These are phyloP conservation scores for Suhomyces sp. DNA, from an alignment of 805 yeast species.

Conservation along the genomic window DNA sequence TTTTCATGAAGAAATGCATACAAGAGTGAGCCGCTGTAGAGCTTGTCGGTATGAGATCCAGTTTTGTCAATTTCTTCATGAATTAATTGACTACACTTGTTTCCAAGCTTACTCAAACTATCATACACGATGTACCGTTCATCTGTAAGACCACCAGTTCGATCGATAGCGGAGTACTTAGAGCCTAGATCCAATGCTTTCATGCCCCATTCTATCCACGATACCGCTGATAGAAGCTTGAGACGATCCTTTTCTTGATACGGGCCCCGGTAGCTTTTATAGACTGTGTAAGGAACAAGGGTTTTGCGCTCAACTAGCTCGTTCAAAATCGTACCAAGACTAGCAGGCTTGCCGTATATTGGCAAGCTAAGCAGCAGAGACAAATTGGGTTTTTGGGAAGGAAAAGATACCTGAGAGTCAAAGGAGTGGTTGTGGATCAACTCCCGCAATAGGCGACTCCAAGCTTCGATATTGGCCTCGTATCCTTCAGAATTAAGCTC, in stretches of 20 bases:
- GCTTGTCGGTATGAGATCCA: constrained; percentile 14
- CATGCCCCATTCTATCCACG: constrained; percentile 15
- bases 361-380: constrained; percentile 22
- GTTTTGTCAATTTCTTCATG: constrained; percentile 5
- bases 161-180: neutral
- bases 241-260: neutral
- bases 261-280: neutral
- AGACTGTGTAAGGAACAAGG: constrained; percentile 19
- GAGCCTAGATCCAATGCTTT: neutral
- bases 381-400: constrained; percentile 14
- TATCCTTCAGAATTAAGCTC: constrained; percentile 41
- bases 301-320: constrained; percentile 19
- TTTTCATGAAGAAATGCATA: constrained; percentile 6
- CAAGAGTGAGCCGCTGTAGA: constrained; percentile 14
- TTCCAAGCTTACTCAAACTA: constrained; percentile 11
- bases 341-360: constrained; percentile 29
- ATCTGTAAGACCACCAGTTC: constrained; percentile 13
- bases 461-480: constrained; percentile 41
- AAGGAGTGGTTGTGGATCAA: constrained; percentile 15
- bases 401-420: constrained; percentile 17
- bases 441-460: constrained; percentile 22
- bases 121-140: constrained; percentile 26
- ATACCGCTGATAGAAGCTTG: constrained; percentile 9
- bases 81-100: constrained; percentile 1
- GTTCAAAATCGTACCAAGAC: constrained; percentile 22